Evolutionary conservation across 257 asterid species (phyloP).

Genomic region (Solanum medicagineum): DNA sequence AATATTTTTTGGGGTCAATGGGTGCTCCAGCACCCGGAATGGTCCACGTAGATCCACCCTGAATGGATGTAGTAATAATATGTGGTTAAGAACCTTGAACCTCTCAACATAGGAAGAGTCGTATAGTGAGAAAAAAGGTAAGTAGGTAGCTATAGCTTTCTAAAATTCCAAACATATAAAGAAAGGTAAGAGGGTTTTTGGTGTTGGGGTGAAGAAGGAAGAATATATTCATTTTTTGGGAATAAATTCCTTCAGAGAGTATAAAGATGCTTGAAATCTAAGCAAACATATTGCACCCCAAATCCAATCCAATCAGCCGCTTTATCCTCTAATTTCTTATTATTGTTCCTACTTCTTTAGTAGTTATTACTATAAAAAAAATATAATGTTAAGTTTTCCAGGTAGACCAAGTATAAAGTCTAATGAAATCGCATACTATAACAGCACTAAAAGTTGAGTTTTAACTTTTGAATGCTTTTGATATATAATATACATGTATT

Average conservation of each 20-base stretch:
- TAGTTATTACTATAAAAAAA: background rate
- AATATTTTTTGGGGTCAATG: too few relatives aligned
- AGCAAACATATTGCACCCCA: slow-evolving; percentile 8
- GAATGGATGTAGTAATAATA: too few relatives aligned
- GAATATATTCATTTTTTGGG: background rate
- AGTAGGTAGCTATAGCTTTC: background rate
- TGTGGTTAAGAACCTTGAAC: background rate
- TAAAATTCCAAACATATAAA: background rate
- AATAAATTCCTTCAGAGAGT: slow-evolving; percentile 1
- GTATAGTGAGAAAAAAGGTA: background rate
- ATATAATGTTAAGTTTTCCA: background rate
- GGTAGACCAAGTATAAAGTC: background rate
- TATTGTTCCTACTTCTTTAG: background rate
- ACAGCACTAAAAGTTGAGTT: background rate
- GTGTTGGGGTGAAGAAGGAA: background rate
- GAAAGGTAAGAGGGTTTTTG: background rate
- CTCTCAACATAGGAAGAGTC: background rate
- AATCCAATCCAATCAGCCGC: background rate
- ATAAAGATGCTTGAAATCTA: slow-evolving; percentile 10
- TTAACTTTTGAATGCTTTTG: background rate
- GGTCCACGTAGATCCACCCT: too few relatives aligned
- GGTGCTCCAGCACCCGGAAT: too few relatives aligned
- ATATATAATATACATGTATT: background rate
- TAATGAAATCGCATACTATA: background rate
- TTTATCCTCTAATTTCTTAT: background rate